Conservation (phyloP, 106 monocot genomes). For the Allium fistulosum region DNA sequence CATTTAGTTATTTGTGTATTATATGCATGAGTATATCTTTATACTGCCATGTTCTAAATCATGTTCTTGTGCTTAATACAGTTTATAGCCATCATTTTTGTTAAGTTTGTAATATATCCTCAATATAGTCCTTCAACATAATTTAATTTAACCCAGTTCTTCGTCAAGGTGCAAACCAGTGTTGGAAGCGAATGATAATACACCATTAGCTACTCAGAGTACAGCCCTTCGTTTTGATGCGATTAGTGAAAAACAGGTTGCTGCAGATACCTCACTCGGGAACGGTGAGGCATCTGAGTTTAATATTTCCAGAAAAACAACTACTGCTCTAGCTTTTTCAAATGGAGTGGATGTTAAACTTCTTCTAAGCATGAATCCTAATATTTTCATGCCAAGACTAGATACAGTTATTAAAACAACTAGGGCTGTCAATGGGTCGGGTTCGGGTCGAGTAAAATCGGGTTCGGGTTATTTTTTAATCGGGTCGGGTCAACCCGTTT, state of each 20-base stretch:
- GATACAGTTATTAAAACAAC: too few species aligned
- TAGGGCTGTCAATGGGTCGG: too few species aligned
- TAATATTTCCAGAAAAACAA: conserved; percentile 1
- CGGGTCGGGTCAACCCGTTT: too few species aligned
- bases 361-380: conserved; percentile 21
- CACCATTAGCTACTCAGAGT: neutral
- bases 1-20: too few species aligned
- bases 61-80: neutral
- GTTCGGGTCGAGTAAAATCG: too few species aligned
- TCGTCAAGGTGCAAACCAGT: too few species aligned
- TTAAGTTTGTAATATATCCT: neutral
- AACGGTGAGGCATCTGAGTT: conserved; percentile 7
- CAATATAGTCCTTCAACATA: conserved; percentile 3
- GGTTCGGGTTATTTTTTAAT: too few species aligned
- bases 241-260: neutral
- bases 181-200: neutral
- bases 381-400: conserved; percentile 25
- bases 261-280: neutral
- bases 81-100: neutral
- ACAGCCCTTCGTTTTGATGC: neutral
- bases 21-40: too few species aligned
- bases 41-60: too few species aligned
- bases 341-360: conserved; percentile 35
- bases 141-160: neutral
- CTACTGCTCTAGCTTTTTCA: conserved; percentile 32